Conservation (phyloP, 163 green algal species). For the Scenedesmus sp. region DNA sequence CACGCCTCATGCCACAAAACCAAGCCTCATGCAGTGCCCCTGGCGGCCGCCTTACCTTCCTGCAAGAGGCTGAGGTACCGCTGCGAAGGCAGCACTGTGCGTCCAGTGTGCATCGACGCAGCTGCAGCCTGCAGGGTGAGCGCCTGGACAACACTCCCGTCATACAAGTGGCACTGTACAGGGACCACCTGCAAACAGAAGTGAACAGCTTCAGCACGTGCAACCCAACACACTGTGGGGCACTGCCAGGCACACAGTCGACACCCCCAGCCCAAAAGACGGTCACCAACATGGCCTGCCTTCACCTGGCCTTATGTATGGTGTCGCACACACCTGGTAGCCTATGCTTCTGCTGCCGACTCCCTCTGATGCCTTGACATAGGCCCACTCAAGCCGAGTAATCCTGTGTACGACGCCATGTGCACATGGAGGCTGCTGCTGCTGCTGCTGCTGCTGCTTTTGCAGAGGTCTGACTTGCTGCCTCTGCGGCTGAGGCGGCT, state of each 20-base stretch:
- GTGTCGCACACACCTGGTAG: conserved; percentile 32
- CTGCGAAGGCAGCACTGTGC: conserved; percentile 48
- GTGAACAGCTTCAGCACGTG: not conserved
- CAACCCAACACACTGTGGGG: not conserved
- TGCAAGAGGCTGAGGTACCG: conserved; percentile 64
- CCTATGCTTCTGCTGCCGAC: conserved; percentile 36
- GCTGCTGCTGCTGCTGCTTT: not conserved
- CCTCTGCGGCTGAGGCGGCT: not conserved
- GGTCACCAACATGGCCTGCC: not conserved
- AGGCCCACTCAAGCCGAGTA: conserved; percentile 58
- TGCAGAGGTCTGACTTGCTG: conserved; percentile 2
- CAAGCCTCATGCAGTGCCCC: not conserved
- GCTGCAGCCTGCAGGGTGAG: conserved; percentile 18
- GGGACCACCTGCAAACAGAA: conserved; percentile 26
- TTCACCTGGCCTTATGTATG: not conserved
- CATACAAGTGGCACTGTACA: conserved; percentile 19
- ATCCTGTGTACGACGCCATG: conserved; percentile 66
- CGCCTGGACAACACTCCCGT: not conserved
- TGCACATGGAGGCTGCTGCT: conserved; percentile 19
- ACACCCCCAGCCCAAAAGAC: not conserved
- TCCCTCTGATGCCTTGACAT: conserved; percentile 62
- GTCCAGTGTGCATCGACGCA: conserved; percentile 11
- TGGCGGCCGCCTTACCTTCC: conserved; percentile 34
- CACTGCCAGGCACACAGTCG: not conserved
- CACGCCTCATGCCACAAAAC: not conserved